These are phyloP conservation scores for Fistulinella prunicolor DNA, from an alignment of 768 basidiomycete species.

Conservation along the genomic window DNA sequence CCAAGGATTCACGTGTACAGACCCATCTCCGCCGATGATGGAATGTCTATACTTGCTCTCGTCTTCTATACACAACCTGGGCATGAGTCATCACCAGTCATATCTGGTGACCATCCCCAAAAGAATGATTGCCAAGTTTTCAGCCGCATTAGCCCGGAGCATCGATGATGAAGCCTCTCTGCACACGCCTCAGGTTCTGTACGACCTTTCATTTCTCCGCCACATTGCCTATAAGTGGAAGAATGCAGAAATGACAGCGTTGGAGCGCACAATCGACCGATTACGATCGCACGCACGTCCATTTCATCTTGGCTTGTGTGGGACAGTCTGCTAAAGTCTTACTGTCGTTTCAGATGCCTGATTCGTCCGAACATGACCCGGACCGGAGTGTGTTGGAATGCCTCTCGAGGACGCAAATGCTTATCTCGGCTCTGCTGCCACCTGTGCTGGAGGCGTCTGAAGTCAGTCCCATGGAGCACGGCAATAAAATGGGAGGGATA, in stretches of 20 bases:
- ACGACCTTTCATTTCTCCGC: constrained; percentile 51
- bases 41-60: constrained; percentile 54
- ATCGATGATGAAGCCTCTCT: constrained; percentile 30
- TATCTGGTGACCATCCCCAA: constrained; percentile 37
- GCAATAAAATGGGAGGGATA: constrained; percentile 42
- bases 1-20: constrained; percentile 24
- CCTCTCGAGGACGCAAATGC: constrained; percentile 55
- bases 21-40: constrained; percentile 54
- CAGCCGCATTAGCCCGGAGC: constrained; percentile 29
- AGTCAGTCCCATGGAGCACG: constrained; percentile 22
- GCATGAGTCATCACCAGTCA: constrained; percentile 39
- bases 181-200: constrained; percentile 31
- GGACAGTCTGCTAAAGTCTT: constrained; percentile 1
- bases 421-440: constrained; percentile 60
- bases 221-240: constrained; percentile 38
- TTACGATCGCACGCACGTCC: constrained; percentile 28
- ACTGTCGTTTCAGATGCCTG: constrained; percentile 14
- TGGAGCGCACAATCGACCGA: constrained; percentile 30
- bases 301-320: constrained; percentile 3
- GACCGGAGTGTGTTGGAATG: constrained; percentile 39
- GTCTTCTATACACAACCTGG: constrained; percentile 53
- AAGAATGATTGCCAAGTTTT: constrained; percentile 40
- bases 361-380: constrained; percentile 14
- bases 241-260: constrained; percentile 7
- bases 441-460: constrained; percentile 18